Evolutionary conservation across 345 rosid genomes (phyloP).

Genomic region (Boechera divaricarpa): DNA sequence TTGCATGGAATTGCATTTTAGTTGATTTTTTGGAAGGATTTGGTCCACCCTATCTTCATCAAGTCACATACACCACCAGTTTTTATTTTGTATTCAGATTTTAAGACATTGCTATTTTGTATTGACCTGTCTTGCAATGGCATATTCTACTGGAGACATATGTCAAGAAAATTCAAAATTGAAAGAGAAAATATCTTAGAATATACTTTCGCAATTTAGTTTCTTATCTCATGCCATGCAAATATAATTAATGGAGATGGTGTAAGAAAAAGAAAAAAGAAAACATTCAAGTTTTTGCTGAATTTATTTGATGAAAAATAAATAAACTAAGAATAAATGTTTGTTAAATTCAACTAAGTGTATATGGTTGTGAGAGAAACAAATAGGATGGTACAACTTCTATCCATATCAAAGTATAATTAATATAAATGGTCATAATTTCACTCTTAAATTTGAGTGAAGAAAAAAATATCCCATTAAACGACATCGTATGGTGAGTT

Average conservation of each 20-base stretch:
- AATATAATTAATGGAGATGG: background rate
- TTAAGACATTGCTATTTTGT: constrained; percentile 36
- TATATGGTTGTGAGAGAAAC: background rate
- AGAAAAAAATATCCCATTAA: background rate
- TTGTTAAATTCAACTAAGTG: background rate
- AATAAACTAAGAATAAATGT: background rate
- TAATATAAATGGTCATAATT: background rate
- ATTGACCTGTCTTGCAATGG: constrained; percentile 33
- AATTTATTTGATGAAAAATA: background rate
- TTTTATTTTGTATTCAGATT: constrained; percentile 37
- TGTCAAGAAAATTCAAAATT: background rate
- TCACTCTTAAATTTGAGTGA: background rate
- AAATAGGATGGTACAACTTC: background rate
- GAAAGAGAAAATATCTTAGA: background rate
- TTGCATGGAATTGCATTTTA: constrained; percentile 48
- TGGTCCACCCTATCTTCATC: constrained; percentile 72
- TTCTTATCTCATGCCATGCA: background rate
- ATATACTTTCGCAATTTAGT: background rate
- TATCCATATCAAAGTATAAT: background rate
- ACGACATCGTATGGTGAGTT: background rate
- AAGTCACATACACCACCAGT: constrained; percentile 69
- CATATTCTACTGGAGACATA: constrained; percentile 36
- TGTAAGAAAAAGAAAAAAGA: background rate
- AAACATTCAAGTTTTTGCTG: background rate
- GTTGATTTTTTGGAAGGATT: constrained; percentile 49